A percentile compares a stretch with the other conserved stretches of the same genome.
Conservation (phyloP, 2,329 filamentous ascomycete genomes). For the Colletotrichum destructivum region DNA sequence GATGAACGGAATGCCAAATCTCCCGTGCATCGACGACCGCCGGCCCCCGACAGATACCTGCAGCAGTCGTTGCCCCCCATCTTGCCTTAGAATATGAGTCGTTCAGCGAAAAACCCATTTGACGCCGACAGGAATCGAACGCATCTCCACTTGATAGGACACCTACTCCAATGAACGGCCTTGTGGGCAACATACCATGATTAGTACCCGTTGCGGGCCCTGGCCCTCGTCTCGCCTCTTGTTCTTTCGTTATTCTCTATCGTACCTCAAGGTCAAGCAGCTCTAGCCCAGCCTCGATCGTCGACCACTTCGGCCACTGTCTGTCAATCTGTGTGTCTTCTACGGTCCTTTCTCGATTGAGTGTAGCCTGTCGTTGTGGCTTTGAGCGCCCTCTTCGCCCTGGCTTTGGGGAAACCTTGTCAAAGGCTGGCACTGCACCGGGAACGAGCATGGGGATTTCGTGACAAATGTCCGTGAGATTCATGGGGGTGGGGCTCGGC, state of each 20-base stretch:
- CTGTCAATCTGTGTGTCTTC: background rate
- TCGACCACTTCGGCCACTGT: background rate
- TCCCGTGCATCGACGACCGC: background rate
- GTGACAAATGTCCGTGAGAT: background rate
- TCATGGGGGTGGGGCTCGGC: background rate
- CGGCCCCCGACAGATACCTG: background rate
- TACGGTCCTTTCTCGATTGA: background rate
- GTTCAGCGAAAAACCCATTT: no score
- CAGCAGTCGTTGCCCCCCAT: background rate
- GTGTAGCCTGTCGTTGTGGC: background rate
- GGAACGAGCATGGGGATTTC: background rate
- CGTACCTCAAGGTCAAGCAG: background rate
- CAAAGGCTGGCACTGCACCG: background rate
- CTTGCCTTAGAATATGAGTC: background rate
- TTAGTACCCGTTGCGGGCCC: constrained; percentile 15
- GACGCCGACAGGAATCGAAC: no score
- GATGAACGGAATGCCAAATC: background rate
- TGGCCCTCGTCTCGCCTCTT: constrained; percentile 1
- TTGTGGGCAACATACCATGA: background rate
- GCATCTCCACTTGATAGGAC: no score
- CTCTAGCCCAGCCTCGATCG: constrained; percentile 1
- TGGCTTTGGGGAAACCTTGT: background rate
- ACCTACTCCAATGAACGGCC: no score
- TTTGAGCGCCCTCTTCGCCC: background rate
- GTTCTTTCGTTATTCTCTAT: background rate